Evolutionary conservation across 2,329 filamentous ascomycete species (phyloP).

Genomic region (Phialophora chinensis): DNA sequence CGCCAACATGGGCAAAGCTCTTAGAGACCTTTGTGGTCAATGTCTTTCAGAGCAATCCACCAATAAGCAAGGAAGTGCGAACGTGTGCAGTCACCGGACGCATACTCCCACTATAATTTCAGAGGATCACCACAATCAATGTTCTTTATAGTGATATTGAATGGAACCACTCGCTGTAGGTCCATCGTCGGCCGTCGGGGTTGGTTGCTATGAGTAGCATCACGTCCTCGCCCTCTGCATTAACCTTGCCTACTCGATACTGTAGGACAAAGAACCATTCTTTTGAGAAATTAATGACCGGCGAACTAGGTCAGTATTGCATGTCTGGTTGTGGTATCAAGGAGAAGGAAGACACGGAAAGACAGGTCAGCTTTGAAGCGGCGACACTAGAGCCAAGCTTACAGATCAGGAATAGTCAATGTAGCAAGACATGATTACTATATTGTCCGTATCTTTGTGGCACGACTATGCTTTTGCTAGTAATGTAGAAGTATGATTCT

Average conservation of each 20-base stretch:
- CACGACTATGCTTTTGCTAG: too few relatives aligned
- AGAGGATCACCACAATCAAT: not conserved
- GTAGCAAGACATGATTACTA: too few relatives aligned
- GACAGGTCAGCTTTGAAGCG: not conserved
- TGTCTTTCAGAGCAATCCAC: not conserved
- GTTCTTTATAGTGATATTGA: not conserved
- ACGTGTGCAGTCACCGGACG: not conserved
- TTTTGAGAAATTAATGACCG: not conserved
- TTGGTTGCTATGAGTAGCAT: not conserved
- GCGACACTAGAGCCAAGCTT: not conserved
- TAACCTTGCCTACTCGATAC: not conserved
- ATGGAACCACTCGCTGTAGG: not conserved
- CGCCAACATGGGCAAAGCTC: not conserved
- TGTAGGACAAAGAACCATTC: not conserved
- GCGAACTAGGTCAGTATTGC: not conserved
- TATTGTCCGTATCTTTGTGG: too few relatives aligned
- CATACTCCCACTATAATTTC: not conserved
- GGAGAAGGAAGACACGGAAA: not conserved
- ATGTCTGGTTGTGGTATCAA: not conserved
- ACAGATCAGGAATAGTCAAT: constrained; percentile 4
- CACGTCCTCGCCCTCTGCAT: not conserved
- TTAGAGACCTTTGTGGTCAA: not conserved
- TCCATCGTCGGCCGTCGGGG: too few relatives aligned
- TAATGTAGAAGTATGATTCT: too few relatives aligned
- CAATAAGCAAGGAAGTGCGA: not conserved